These are phyloP conservation scores for Apiospora koreana DNA, from an alignment of 2,329 filamentous ascomycete genomes.

Conservation along the genomic window DNA sequence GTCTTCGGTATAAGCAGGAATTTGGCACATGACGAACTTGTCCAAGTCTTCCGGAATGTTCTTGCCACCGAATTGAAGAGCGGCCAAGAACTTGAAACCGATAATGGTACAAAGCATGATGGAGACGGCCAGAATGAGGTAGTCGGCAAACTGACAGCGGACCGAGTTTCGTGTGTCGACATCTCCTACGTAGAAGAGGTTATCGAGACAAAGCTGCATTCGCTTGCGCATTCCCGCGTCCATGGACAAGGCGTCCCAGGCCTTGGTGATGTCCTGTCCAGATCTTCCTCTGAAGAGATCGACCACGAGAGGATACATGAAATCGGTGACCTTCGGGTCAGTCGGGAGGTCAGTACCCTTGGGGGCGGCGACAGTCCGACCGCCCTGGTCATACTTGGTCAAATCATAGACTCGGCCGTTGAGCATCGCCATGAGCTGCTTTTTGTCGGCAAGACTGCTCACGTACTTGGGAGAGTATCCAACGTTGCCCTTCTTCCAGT, in stretches of 20 bases:
- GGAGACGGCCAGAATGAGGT: constrained; percentile 85
- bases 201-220: constrained; percentile 85
- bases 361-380: constrained; percentile 63
- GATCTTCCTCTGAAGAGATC: constrained; percentile 74
- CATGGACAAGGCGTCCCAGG: constrained; percentile 73
- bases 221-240: constrained; percentile 55
- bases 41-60: constrained; percentile 94
- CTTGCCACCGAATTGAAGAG: constrained; percentile 89
- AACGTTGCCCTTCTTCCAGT: constrained; percentile 84
- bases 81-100: constrained; percentile 94
- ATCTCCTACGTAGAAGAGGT: constrained; percentile 91
- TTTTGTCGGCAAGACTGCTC: constrained; percentile 62
- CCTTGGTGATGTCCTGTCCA: constrained; percentile 79
- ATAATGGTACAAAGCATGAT: constrained; percentile 80
- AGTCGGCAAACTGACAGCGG: constrained; percentile 83
- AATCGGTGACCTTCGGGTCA: constrained; percentile 61
- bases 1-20: constrained; percentile 97
- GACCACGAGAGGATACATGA: constrained; percentile 77
- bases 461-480: constrained; percentile 83
- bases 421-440: constrained; percentile 74
- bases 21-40: constrained; percentile 97
- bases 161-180: constrained; percentile 87
- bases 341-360: constrained; percentile 49
- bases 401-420: constrained; percentile 84
- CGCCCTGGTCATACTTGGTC: constrained; percentile 78